Percentiles rank a stretch among this genome's conserved stretches.
Conservation (phyloP, 1,284 basidiomycete species). For the Wallemia hederae region DNA sequence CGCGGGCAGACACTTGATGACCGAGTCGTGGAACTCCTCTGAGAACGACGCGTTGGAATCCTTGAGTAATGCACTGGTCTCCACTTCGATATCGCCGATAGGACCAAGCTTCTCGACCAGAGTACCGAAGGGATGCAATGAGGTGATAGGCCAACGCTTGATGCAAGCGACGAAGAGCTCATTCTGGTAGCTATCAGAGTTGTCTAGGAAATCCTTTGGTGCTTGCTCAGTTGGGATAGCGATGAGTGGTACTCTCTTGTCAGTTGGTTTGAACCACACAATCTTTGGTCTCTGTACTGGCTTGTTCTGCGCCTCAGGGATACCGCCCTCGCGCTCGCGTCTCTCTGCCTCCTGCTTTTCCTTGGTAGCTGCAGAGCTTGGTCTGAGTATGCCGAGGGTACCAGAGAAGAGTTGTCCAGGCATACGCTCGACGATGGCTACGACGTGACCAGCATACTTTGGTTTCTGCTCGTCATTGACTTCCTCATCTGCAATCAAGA, state of each 20-base stretch:
- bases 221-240: conserved; percentile 99
- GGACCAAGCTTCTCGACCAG: conserved; percentile 91
- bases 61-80: conserved; percentile 86
- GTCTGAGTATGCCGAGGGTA: conserved; percentile 75
- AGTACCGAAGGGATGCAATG: conserved; percentile 93
- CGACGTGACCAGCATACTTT: conserved; percentile 69
- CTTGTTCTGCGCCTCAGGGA: conserved; percentile 42
- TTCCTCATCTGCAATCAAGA: conserved; percentile 90
- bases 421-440: conserved; percentile 93
- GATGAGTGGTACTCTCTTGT: conserved; percentile 94
- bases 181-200: conserved; percentile 65
- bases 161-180: conserved; percentile 92
- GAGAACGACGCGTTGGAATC: conserved; percentile 42
- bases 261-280: conserved; percentile 98
- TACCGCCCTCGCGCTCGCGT: conserved; percentile 76
- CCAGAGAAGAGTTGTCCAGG: conserved; percentile 96
- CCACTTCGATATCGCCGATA: conserved; percentile 93
- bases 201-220: conserved; percentile 80
- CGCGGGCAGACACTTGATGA: conserved; percentile 84
- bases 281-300: conserved; percentile 77
- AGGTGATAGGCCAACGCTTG: conserved; percentile 73
- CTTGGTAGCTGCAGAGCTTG: conserved; percentile 91
- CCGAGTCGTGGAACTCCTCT: conserved; percentile 13
- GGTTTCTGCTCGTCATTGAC: conserved; percentile 93
- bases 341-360: conserved; percentile 98